Base-by-base conservation (phyloP, 2,329 filamentous ascomycete species). In the Fusarium phyllophilum region DNA sequence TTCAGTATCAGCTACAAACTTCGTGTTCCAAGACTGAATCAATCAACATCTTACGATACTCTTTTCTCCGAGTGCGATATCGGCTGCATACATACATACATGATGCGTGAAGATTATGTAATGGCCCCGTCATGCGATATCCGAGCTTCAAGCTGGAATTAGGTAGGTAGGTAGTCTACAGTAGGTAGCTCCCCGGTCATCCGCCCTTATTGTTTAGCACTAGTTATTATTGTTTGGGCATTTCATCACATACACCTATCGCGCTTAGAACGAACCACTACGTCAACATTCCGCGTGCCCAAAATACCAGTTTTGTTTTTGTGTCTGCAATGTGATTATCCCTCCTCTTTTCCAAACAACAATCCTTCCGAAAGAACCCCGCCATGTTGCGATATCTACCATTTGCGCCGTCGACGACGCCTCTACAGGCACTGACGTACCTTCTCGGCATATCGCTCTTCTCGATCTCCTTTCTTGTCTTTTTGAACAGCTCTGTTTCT, bases 381-480 rank as follows among this genome's bases (percentile, higher is more conserved):
- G 70, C 68, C 59, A 84, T 85, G 82, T 22, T 81, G 72, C 86
- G 85, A 64, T 82, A 85, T 70, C 83, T 90, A 60, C 90, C 90
- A 34, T 92, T 92, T 82, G 85, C 89, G 70, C 81, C 85, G 29
- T 86, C 87, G 49, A 90, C 89, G n/a, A 91, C 90, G 18, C 83
- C 86, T 9, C 80, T 89, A 26, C 90, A 92, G 78, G 90, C 89
- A n/a, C 81, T 88, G 65, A 93, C 93, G 36, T 97, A 97, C 82
- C 90, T 97, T 41, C 87, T 95, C 73, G 92, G 92, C 80, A 93
- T 96, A 78, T 93, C 93, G 69, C 90, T 97, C 77, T 96, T 96
- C 86, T 94, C 91, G 82, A 96, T 97, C 79, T 92, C 93, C 62
- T 96, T 96, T 84, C 92, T 97, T 74, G 94, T 97, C 78, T 97